phyloP scores from a whole-genome alignment of 2,329 filamentous ascomycete species.

The Alternaria hordeiaustralica region DNA sequence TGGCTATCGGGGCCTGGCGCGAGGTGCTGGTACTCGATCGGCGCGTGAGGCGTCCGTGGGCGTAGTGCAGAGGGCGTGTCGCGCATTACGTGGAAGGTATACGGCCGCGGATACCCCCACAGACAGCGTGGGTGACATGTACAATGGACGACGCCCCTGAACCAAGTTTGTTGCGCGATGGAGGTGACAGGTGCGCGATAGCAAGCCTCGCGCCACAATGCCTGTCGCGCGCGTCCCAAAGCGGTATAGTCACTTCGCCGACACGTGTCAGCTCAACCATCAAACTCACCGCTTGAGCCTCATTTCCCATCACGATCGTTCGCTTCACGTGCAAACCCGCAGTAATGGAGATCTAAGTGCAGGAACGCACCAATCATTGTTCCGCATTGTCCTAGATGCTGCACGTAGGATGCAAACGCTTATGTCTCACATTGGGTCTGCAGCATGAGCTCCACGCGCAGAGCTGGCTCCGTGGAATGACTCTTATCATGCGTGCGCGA shows the following conservation, averaged over 20 bases:
- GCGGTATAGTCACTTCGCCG: background rate
- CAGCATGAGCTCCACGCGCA: background rate
- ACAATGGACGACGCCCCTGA: background rate
- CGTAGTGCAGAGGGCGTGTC: background rate
- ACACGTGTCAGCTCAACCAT: slow-evolving; percentile 14
- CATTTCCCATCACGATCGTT: slow-evolving; percentile 2
- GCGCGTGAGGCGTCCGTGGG: background rate
- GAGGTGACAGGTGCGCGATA: background rate
- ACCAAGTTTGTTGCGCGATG: background rate
- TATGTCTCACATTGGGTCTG: background rate
- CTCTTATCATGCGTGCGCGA: slow-evolving; percentile 4
- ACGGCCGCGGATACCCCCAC: background rate
- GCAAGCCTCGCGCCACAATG: background rate
- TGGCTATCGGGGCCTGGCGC: background rate
- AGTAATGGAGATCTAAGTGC: background rate
- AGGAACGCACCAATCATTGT: background rate
- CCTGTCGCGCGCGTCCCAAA: background rate
- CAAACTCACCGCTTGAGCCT: slow-evolving; percentile 15
- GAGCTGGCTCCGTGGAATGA: background rate
- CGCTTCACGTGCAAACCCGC: background rate
- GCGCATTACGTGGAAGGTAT: background rate
- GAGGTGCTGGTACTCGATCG: background rate
- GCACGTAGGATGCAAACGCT: slow-evolving; percentile 3
- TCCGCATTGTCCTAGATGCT: background rate
- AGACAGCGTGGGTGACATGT: background rate